These are phyloP conservation scores for Sphaerulina vaccinii DNA, from an alignment of 2,329 filamentous ascomycete genomes.

Conservation along the genomic window DNA sequence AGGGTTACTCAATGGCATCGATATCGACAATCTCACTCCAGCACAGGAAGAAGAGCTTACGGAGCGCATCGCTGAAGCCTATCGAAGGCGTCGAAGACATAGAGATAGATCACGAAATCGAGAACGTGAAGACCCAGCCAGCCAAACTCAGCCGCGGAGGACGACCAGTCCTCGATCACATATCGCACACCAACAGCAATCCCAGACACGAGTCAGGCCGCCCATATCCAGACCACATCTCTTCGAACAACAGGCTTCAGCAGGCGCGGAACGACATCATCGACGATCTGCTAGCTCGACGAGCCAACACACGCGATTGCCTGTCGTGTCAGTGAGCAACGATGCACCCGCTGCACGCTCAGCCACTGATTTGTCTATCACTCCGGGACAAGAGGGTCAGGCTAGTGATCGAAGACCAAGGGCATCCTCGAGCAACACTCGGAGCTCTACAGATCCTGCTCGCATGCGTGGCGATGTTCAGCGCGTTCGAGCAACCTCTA, in stretches of 20 bases:
- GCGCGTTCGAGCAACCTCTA: slow-evolving; percentile 24
- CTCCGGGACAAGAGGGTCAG: slow-evolving; percentile 29
- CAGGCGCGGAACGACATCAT: slow-evolving; percentile 34
- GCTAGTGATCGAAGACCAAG: slow-evolving; percentile 30
- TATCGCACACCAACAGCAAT: slow-evolving; percentile 27
- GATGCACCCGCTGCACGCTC: slow-evolving; percentile 58
- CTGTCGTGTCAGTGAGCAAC: neutral
- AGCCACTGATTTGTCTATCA: slow-evolving; percentile 60
- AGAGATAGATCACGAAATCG: slow-evolving; percentile 33
- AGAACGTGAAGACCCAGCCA: slow-evolving; percentile 12
- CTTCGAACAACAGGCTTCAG: slow-evolving; percentile 41
- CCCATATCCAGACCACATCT: slow-evolving; percentile 50
- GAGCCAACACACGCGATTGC: slow-evolving; percentile 23
- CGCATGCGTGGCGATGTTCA: slow-evolving; percentile 21
- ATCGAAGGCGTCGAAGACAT: slow-evolving; percentile 71
- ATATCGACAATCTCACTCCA: slow-evolving; percentile 81
- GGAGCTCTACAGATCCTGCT: slow-evolving; percentile 44
- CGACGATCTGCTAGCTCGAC: slow-evolving; percentile 47
- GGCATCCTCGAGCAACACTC: slow-evolving; percentile 45
- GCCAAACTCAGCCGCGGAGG: neutral
- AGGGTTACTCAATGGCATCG: slow-evolving; percentile 81
- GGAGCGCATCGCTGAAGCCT: slow-evolving; percentile 85
- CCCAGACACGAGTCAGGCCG: slow-evolving; percentile 37
- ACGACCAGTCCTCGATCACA: slow-evolving; percentile 4
- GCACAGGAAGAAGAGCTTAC: slow-evolving; percentile 86